Percentiles rank a stretch among this genome's conserved stretches.
These are phyloP conservation scores for Podila epigama DNA, from an alignment of 192 early-diverging fungal species.

Conservation along the genomic window DNA sequence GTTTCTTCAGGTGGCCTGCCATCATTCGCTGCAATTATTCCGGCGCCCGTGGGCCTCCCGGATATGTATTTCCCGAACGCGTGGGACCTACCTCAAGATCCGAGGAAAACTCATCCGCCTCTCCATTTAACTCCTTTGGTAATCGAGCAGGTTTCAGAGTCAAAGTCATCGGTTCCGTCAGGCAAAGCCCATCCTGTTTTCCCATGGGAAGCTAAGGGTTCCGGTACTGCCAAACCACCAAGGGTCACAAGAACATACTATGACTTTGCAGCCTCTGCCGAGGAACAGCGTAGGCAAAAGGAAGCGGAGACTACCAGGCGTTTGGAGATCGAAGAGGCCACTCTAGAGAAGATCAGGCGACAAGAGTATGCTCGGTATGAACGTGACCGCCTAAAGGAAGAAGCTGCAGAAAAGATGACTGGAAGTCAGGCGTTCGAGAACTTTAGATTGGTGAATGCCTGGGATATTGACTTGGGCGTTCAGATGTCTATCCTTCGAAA, in stretches of 20 bases:
- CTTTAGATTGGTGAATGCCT: slow-evolving; percentile 48
- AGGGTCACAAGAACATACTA: slow-evolving; percentile 33
- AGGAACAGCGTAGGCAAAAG: slow-evolving; percentile 18
- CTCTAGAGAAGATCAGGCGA: slow-evolving; percentile 15
- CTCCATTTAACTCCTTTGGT: slow-evolving; percentile 3
- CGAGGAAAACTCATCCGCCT: slow-evolving; percentile 14
- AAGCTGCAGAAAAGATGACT: slow-evolving; percentile 18
- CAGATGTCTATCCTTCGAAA: slow-evolving; percentile 41
- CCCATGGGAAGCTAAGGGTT: slow-evolving; percentile 32
- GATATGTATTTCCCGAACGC: slow-evolving; percentile 50
- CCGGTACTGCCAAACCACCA: background rate
- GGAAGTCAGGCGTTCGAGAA: slow-evolving; percentile 46
- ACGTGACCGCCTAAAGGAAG: slow-evolving; percentile 21
- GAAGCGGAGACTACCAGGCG: slow-evolving; percentile 13
- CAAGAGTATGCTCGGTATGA: slow-evolving; percentile 33
- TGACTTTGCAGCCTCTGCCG: slow-evolving; percentile 22
- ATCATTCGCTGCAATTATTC: slow-evolving; percentile 30
- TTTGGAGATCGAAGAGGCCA: slow-evolving; percentile 21
- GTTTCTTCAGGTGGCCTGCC: background rate
- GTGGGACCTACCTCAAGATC: slow-evolving; percentile 43
- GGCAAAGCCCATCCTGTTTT: slow-evolving; percentile 36
- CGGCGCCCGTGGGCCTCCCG: slow-evolving; percentile 38
- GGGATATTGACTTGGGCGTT: slow-evolving; percentile 39
- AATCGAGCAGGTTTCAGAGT: slow-evolving; percentile 19
- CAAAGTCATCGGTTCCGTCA: slow-evolving; percentile 25